These are phyloP conservation scores for Cercophora samala DNA, from an alignment of 495 filamentous ascomycete genomes.

Conservation along the genomic window DNA sequence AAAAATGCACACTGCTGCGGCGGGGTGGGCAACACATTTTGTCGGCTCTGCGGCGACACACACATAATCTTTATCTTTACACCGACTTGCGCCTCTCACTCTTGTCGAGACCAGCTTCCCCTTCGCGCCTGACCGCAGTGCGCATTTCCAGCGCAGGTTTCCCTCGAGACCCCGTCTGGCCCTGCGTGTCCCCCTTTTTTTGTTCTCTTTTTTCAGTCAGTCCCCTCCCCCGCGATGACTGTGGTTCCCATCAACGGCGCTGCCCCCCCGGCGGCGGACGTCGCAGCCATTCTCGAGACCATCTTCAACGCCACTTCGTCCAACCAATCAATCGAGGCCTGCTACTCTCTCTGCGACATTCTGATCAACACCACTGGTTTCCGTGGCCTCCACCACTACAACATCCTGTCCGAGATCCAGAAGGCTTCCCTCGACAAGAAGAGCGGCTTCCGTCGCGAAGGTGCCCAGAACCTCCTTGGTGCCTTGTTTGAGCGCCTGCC, in stretches of 20 bases:
- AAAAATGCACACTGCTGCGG: slow-evolving; percentile 5
- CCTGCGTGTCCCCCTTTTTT: not conserved
- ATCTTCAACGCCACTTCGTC: slow-evolving; percentile 81
- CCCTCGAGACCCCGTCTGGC: slow-evolving; percentile 13
- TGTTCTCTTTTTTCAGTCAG: slow-evolving; percentile 15
- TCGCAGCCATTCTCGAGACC: slow-evolving; percentile 66
- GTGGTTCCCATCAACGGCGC: slow-evolving; percentile 36
- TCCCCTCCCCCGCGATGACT: slow-evolving; percentile 20
- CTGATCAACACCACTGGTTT: slow-evolving; percentile 75
- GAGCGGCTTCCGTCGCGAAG: slow-evolving; percentile 77
- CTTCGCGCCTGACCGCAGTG: slow-evolving; percentile 11
- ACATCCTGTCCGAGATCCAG: slow-evolving; percentile 65
- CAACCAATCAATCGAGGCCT: slow-evolving; percentile 78
- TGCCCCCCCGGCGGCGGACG: slow-evolving; percentile 61
- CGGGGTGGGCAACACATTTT: slow-evolving; percentile 1
- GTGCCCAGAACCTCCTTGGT: slow-evolving; percentile 91
- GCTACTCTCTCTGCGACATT: slow-evolving; percentile 77
- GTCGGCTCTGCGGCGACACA: not conserved
- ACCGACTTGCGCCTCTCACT: slow-evolving; percentile 6
- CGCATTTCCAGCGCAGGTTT: slow-evolving; percentile 22
- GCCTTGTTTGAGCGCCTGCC: slow-evolving; percentile 90
- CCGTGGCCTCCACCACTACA: slow-evolving; percentile 69
- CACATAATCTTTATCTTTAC: not conserved
- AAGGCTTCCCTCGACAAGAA: slow-evolving; percentile 95
- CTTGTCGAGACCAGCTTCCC: not conserved